Conservation (phyloP, 345 rosid species). For the Jatropha curcas region DNA sequence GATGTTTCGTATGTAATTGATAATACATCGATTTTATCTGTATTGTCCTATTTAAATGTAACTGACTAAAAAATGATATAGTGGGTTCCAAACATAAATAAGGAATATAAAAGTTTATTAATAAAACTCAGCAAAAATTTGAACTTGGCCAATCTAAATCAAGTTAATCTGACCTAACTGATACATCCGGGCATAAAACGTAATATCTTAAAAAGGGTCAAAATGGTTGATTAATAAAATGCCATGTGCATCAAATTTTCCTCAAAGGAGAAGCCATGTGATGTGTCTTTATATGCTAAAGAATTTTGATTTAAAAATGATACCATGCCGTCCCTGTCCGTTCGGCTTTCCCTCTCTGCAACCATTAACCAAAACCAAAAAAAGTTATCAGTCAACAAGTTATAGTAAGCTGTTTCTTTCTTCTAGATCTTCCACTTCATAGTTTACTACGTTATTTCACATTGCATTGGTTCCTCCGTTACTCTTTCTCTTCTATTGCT, state of each 20-base stretch:
- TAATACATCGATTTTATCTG: too few species aligned
- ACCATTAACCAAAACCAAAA: background rate
- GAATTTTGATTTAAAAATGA: background rate
- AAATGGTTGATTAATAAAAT: background rate
- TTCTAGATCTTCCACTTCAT: background rate
- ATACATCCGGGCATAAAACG: too few species aligned
- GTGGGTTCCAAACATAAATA: too few species aligned
- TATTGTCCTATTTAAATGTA: too few species aligned
- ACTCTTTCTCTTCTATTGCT: background rate
- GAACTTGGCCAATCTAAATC: too few species aligned
- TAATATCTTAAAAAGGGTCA: too few species aligned
- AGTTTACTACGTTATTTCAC: constrained; percentile 11
- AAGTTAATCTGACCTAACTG: too few species aligned
- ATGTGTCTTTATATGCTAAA: background rate
- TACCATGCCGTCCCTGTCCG: constrained; percentile 12
- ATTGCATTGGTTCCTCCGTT: background rate
- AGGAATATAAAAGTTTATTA: too few species aligned
- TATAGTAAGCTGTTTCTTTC: background rate
- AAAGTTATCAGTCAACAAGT: background rate
- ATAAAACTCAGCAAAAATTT: too few species aligned
- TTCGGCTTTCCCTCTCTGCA: constrained; percentile 15
- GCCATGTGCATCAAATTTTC: constrained; percentile 9
- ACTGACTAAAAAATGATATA: too few species aligned
- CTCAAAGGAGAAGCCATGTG: constrained; percentile 17
- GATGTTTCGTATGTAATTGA: too few species aligned